Percentiles rank a stretch among this genome's conserved stretches.
Evolutionary conservation across 1,284 basidiomycete genomes (phyloP).

Genomic region (Boletus smithii): DNA sequence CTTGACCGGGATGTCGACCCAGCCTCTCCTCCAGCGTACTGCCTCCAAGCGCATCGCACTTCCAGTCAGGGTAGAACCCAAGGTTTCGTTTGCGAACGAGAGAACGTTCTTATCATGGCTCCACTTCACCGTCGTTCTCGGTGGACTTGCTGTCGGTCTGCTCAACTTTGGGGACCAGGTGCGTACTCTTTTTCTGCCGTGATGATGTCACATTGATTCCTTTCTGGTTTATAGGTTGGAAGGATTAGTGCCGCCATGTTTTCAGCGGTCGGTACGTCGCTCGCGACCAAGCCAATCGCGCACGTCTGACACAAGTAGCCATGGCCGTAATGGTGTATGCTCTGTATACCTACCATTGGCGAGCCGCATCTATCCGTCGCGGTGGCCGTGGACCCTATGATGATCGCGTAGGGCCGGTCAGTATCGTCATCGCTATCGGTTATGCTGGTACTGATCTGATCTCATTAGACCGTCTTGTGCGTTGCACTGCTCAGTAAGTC

Average conservation of each 20-base stretch:
- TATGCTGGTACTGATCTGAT: conserved; percentile 10
- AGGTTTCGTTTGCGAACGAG: conserved; percentile 95
- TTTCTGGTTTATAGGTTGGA: conserved; percentile 64
- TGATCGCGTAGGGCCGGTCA: conserved; percentile 84
- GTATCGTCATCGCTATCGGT: conserved; percentile 30
- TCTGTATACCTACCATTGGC: conserved; percentile 93
- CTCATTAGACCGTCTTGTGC: conserved; percentile 76
- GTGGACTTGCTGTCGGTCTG: conserved; percentile 92
- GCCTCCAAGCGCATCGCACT: conserved; percentile 94
- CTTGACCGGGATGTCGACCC: conserved; percentile 82
- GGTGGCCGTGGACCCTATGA: conserved; percentile 96
- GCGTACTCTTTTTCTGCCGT: conserved; percentile 15
- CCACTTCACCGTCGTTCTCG: conserved; percentile 92
- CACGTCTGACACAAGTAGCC: conserved; percentile 47
- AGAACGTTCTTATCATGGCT: conserved; percentile 95
- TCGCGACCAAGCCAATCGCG: not conserved
- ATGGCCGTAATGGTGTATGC: conserved; percentile 98
- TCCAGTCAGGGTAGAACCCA: conserved; percentile 90
- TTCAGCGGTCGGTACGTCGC: conserved; percentile 75
- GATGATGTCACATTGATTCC: conserved; percentile 1
- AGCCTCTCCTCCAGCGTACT: conserved; percentile 95
- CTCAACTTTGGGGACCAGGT: conserved; percentile 96
- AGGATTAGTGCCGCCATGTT: conserved; percentile 93
- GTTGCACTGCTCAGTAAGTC: conserved; percentile 75
- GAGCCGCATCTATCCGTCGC: conserved; percentile 88